Evolutionary conservation across 2,329 filamentous ascomycete species (phyloP), one percentile per base, ranked within the genome.

Genomic region (Waltergamsia citrina): DNA sequence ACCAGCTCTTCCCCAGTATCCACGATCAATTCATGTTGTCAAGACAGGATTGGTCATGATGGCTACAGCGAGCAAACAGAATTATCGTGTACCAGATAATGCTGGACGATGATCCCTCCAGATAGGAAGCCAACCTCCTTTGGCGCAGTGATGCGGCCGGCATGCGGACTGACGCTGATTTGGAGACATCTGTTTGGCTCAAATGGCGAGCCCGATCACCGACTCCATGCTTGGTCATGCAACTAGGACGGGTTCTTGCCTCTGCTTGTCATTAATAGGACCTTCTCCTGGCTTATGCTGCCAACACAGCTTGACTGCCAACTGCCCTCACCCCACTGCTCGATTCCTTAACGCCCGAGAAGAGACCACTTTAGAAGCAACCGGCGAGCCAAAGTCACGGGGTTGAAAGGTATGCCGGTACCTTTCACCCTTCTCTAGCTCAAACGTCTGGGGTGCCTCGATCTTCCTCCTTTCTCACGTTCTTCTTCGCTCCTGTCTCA

Each of bases 401-500:
- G 28, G 14, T 30, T 17, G 15, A n/a, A 17, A 8, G 28, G 20
- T 30, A 29, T 29, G 20, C 5, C 16, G 10, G 20, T 14, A 20
- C 28, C 17, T 17, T 30, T 30, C 28, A 30, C 28, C 28, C 7
- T 15, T 30, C 7, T 11, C 28, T 25, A 25, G 20, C 16, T n/a
- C 7, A 27, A n/a, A 24, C 22, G 25, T 27, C 25, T n/a, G 25
- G 8, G 18, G 30, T 22, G 30, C 18, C 10, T 31, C 22, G 22
- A 24, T 9, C 30, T 32, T 32, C 10, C 14, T 11, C 56, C 54
- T 48, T 47, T 50, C 47, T 46, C 47, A 54, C 52, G 52, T 50
- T 49, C 45, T 46, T 51, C 49, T 52, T 51, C 50, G 22, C n/a
- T 24, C 8, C 52, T 62, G 60, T 62, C 60, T 64, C 57, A 60